Evolutionary conservation across 106 monocot genomes (phyloP).

Genomic region (Dendrobium catenatum): DNA sequence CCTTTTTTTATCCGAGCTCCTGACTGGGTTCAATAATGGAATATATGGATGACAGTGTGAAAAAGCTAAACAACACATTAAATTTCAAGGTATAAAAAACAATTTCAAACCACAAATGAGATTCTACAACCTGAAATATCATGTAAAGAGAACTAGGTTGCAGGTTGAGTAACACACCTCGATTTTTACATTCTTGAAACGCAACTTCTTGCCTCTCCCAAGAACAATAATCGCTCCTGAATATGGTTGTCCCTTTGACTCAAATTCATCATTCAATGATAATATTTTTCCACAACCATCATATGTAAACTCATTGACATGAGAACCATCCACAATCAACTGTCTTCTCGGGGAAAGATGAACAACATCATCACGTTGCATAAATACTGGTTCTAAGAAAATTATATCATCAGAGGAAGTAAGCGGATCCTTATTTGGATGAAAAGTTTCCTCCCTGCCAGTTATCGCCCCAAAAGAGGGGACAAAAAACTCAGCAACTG

Average conservation of each 20-base stretch:
- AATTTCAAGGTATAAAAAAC: not conserved
- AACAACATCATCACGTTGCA: slow-evolving; percentile 53
- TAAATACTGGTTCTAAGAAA: slow-evolving; percentile 48
- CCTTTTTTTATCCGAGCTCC: too few relatives aligned
- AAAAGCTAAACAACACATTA: not conserved
- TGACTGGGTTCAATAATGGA: not conserved
- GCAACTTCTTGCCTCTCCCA: slow-evolving; percentile 81
- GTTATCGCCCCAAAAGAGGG: slow-evolving; percentile 68
- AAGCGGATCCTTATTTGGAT: slow-evolving; percentile 82
- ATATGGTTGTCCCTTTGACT: slow-evolving; percentile 27
- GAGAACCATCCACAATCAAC: slow-evolving; percentile 78
- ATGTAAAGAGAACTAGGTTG: not conserved
- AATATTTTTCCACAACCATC: slow-evolving; percentile 89
- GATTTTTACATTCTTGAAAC: slow-evolving; percentile 95
- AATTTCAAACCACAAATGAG: not conserved
- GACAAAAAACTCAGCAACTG: slow-evolving; percentile 86
- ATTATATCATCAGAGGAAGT: slow-evolving; percentile 57
- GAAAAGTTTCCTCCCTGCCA: slow-evolving; percentile 69
- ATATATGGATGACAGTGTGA: not conserved
- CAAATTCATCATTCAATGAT: slow-evolving; percentile 61
- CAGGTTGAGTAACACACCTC: slow-evolving; percentile 39
- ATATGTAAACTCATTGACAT: slow-evolving; percentile 66
- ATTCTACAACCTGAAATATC: not conserved
- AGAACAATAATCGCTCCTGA: slow-evolving; percentile 60
- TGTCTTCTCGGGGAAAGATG: slow-evolving; percentile 69